phyloP scores from a whole-genome alignment of 148 eudicot genomes.

The Arbutus unedo region DNA sequence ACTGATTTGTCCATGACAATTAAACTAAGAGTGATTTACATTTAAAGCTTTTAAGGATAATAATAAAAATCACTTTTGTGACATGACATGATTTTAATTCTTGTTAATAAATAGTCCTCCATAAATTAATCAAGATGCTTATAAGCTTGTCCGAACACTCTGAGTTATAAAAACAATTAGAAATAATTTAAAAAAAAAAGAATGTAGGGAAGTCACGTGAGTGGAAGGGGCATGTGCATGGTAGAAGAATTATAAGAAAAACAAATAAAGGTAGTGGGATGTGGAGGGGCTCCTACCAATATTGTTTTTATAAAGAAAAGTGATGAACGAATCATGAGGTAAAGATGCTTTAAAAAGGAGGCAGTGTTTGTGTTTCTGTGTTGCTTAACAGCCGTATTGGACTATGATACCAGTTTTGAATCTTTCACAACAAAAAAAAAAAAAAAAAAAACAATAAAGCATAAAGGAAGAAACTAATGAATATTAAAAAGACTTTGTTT shows the following conservation, averaged over 20 bases:
- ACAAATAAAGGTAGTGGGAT: slow-evolving; percentile 1
- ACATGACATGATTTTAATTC: too few species aligned
- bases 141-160: too few species aligned
- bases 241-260: slow-evolving; percentile 17
- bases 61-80: too few species aligned
- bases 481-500: slow-evolving; percentile 16
- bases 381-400: slow-evolving; percentile 38
- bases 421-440: slow-evolving; percentile 21
- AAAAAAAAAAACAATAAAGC: background rate
- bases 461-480: background rate
- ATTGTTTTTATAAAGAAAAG: slow-evolving; percentile 9
- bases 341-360: slow-evolving; percentile 35
- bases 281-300: background rate
- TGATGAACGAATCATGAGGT: slow-evolving; percentile 16
- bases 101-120: too few species aligned
- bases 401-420: slow-evolving; percentile 31
- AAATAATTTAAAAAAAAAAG: background rate
- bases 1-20: too few species aligned
- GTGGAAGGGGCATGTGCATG: slow-evolving; percentile 30
- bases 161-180: too few species aligned
- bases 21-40: too few species aligned
- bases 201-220: slow-evolving; percentile 27
- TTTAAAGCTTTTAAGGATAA: too few species aligned
- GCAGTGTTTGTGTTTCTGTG: slow-evolving; percentile 13
- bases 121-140: too few species aligned